Conservation (phyloP, 768 basidiomycete species). For the Postia placenta region DNA sequence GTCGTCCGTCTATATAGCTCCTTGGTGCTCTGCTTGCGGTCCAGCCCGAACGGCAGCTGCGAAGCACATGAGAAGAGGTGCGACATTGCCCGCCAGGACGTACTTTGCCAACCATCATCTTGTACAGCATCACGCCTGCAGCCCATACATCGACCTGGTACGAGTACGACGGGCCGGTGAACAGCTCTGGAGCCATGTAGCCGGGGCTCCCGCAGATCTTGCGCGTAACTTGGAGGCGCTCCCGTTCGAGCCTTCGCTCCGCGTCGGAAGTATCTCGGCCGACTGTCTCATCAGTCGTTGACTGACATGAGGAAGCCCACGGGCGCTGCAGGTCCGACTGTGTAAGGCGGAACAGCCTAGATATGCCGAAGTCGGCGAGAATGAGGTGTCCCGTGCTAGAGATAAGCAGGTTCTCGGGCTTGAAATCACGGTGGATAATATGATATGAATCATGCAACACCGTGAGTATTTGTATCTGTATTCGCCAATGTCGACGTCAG, state of each 20-base stretch:
- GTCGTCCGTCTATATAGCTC: neutral
- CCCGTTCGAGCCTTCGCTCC: too few species aligned
- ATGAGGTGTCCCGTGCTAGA: conserved; percentile 15
- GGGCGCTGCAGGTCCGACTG: conserved; percentile 7
- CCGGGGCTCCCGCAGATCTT: conserved; percentile 42
- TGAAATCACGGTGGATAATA: conserved; percentile 25
- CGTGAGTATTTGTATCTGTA: conserved; percentile 15
- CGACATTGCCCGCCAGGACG: neutral
- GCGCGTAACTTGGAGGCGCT: too few species aligned
- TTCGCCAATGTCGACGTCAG: neutral
- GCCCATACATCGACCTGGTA: conserved; percentile 42
- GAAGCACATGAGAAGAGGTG: neutral
- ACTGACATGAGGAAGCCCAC: too few species aligned
- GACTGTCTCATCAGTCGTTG: too few species aligned
- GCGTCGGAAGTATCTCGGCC: too few species aligned
- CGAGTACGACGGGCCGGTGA: conserved; percentile 29
- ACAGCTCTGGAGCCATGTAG: conserved; percentile 43
- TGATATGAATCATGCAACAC: conserved; percentile 15
- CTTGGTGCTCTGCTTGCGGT: neutral
- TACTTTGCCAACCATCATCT: conserved; percentile 18
- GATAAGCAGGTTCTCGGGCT: conserved; percentile 24
- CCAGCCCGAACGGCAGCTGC: neutral
- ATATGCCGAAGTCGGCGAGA: conserved; percentile 22
- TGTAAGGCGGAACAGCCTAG: conserved; percentile 17
- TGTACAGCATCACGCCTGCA: conserved; percentile 33